These are phyloP conservation scores for Tieghemiomyces parasiticus DNA, from an alignment of 192 early-diverging fungal species.

Conservation along the genomic window DNA sequence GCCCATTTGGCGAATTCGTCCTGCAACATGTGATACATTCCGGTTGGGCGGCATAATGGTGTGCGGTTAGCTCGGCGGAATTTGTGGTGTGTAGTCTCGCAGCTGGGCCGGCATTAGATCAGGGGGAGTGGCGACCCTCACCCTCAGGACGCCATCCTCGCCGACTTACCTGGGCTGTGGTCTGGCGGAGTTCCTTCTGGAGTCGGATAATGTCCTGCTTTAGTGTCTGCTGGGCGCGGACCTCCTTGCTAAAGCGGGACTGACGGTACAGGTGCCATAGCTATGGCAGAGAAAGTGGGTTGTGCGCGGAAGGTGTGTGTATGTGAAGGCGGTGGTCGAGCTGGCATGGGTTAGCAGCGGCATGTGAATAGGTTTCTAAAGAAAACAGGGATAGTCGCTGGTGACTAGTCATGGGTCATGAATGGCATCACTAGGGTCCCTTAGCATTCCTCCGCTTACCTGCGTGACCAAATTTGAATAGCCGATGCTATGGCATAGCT, in stretches of 20 bases:
- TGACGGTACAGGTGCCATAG: constrained; percentile 3
- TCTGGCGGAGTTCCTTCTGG: constrained; percentile 43
- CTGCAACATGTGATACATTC: too few species aligned
- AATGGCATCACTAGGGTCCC: too few species aligned
- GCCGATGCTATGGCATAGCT: constrained; percentile 11
- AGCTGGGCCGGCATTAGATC: too few species aligned
- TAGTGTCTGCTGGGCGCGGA: constrained; percentile 34
- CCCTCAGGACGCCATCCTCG: too few species aligned
- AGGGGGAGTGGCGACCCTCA: too few species aligned
- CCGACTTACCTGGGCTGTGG: constrained; percentile 45
- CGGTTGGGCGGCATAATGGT: too few species aligned
- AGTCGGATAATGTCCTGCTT: constrained; percentile 42
- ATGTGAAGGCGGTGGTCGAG: neutral
- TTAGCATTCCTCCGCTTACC: too few species aligned
- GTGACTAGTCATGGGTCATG: too few species aligned
- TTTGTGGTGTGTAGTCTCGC: too few species aligned
- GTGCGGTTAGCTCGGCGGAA: too few species aligned
- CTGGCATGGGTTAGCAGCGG: neutral
- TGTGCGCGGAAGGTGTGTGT: neutral
- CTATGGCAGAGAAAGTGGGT: neutral
- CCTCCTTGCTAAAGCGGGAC: constrained; percentile 11
- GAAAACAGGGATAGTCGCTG: neutral
- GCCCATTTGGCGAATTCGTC: constrained; percentile 92
- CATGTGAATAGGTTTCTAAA: neutral
- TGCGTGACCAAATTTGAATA: constrained; percentile 4